Evolutionary conservation across 1,284 basidiomycete genomes (phyloP), one percentile per base, ranked within the genome.

Genomic region (Rhizoctonia solani): DNA sequence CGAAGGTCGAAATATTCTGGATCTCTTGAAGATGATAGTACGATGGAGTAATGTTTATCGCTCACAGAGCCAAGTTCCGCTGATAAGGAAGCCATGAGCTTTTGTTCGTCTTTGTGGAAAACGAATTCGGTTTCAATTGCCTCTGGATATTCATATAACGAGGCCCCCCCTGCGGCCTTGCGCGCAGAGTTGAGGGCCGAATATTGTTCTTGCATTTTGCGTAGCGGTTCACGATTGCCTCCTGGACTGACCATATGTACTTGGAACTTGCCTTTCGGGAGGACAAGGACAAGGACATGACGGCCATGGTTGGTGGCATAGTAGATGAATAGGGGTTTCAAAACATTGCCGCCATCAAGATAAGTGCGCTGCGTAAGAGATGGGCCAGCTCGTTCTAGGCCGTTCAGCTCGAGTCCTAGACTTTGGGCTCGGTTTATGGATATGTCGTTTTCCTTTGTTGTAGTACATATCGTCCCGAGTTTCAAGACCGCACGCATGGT

Each of bases 161-260:
- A 71, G 73, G 74, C 52, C 16, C 30, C 6, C 71, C 74, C 41
- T 68, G 70, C 42, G 25, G 66, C 78, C 52, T 79, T 46, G 79
- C 75, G 29, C 56, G 69, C 71, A 69, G 80, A 56, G 59, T 85
- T 72, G 68, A 87, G 76, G 70, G 88, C 81, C 0, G 75, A 73
- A 74, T 98, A 99, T 65, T 85, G 81, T 47, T 90, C 88, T 46
- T 87, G 81, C 14, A 98, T 82, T 61, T 87, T 89, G 1, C 88
- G 83, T 30, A 98, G 86, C 2, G 87, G 83, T 74, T 98, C 94
- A 25, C 93, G 87, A 54, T 89, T 86, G 14, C 88, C 86, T 9
- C 93, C 92, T 44, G 88, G 88, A 77, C 99, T 96, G 54, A 98
- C 94, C 55, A 98, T 80, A 76, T 96, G 95, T 1, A 98, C 80